A percentile compares a stretch with the other conserved stretches of the same genome.
Conservation (phyloP, 2,329 filamentous ascomycete genomes). For the Aspergillus alliaceus region DNA sequence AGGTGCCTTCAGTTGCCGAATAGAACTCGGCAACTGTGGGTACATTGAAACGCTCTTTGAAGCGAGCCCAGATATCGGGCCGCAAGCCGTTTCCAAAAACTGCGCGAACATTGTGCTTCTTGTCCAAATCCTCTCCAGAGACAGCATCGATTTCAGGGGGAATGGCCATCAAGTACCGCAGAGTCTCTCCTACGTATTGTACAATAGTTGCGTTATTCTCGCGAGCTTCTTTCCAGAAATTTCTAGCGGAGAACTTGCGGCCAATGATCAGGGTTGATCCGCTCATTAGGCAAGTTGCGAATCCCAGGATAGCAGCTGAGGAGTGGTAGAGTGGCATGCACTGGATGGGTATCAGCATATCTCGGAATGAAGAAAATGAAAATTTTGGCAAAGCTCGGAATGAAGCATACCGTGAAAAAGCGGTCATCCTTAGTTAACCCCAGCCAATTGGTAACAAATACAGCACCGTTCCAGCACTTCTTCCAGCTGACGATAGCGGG, state of each 20-base stretch:
- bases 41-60: constrained; percentile 78
- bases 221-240: constrained; percentile 77
- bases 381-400: constrained; percentile 17
- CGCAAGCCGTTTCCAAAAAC: constrained; percentile 84
- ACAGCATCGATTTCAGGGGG: constrained; percentile 60
- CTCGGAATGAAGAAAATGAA: background rate
- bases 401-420: constrained; percentile 65
- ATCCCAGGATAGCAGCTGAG: constrained; percentile 70
- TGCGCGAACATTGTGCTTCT: constrained; percentile 68
- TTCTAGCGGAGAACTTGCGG: constrained; percentile 73
- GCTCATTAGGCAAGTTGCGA: constrained; percentile 59
- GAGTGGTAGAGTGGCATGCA: constrained; percentile 90
- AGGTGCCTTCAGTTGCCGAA: constrained; percentile 70
- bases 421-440: constrained; percentile 63
- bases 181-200: constrained; percentile 86
- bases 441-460: constrained; percentile 58
- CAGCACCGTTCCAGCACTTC: constrained; percentile 58
- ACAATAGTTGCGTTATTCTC: constrained; percentile 70
- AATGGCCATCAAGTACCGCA: constrained; percentile 74
- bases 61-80: constrained; percentile 80
- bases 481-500: constrained; percentile 73
- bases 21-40: constrained; percentile 78
- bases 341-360: constrained; percentile 39
- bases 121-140: constrained; percentile 69
- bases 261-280: constrained; percentile 71